These are phyloP conservation scores for Debaryomyces prosopidis DNA, from an alignment of 805 yeast genomes.

Conservation along the genomic window DNA sequence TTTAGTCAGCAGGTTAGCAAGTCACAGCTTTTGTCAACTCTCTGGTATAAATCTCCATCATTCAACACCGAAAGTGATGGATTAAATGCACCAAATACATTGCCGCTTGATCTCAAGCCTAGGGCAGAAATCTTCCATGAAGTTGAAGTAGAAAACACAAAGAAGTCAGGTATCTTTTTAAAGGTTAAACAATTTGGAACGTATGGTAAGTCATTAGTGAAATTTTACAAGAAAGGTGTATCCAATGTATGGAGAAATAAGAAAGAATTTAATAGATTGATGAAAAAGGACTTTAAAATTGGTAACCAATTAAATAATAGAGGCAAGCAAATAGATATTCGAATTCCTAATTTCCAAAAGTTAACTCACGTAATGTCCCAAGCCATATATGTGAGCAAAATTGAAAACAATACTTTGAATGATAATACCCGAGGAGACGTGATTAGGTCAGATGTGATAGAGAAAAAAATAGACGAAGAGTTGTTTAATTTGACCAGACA, in stretches of 20 bases:
- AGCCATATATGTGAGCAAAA: constrained; percentile 32
- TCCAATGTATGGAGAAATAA: constrained; percentile 52
- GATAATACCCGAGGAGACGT: constrained; percentile 18
- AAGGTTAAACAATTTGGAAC: constrained; percentile 40
- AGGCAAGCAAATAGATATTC: constrained; percentile 26
- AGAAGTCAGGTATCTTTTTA: constrained; percentile 14
- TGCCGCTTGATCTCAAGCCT: constrained; percentile 29
- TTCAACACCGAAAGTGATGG: constrained; percentile 4
- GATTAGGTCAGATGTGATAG: constrained; percentile 11
- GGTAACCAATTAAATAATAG: constrained; percentile 18
- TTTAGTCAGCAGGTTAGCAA: constrained; percentile 10
- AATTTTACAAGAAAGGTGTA: constrained; percentile 61
- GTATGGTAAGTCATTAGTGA: constrained; percentile 46
- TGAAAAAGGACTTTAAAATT: constrained; percentile 18
- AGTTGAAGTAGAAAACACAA: constrained; percentile 19
- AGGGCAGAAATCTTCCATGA: constrained; percentile 26
- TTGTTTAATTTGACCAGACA: constrained; percentile 46
- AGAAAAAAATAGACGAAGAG: constrained; percentile 7
- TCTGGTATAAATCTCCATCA: constrained; percentile 12
- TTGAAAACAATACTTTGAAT: constrained; percentile 32
- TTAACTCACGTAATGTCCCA: constrained; percentile 38
- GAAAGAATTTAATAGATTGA: constrained; percentile 14
- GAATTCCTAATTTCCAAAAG: constrained; percentile 33
- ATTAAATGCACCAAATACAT: constrained; percentile 29
- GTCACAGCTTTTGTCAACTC: constrained; percentile 14